These are phyloP conservation scores for Colletotrichum musicola DNA, from an alignment of 2,329 filamentous ascomycete species.

Conservation along the genomic window DNA sequence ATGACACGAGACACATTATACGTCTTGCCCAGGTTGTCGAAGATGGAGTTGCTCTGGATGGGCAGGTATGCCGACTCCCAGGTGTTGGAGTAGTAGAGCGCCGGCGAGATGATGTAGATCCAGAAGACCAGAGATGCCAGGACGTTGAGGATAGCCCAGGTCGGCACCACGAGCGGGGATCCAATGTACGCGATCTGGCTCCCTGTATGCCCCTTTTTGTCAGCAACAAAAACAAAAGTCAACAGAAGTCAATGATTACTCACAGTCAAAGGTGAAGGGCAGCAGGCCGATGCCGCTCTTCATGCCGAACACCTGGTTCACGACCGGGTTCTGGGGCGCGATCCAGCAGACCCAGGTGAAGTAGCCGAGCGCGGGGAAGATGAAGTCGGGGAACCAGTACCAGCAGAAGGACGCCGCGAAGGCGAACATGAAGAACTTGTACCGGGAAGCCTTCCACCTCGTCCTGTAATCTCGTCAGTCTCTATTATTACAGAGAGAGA, in stretches of 20 bases:
- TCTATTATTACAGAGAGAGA: too few species aligned
- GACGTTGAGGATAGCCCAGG: constrained; percentile 62
- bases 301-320: constrained; percentile 73
- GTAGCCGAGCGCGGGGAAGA: constrained; percentile 59
- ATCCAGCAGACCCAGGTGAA: constrained; percentile 72
- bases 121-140: constrained; percentile 61
- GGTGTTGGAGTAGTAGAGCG: constrained; percentile 61
- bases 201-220: constrained; percentile 35
- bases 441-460: constrained; percentile 51
- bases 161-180: constrained; percentile 54
- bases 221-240: not conserved
- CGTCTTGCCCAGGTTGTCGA: constrained; percentile 62
- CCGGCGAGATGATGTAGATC: constrained; percentile 58
- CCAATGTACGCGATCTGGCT: constrained; percentile 53
- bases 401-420: constrained; percentile 54
- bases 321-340: constrained; percentile 66
- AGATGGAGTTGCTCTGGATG: constrained; percentile 64
- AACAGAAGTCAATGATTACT: too few species aligned
- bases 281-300: constrained; percentile 70
- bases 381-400: constrained; percentile 65
- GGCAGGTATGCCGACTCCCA: constrained; percentile 67
- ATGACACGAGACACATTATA: constrained; percentile 65
- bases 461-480: not conserved
- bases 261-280: constrained; percentile 69
- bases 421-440: constrained; percentile 49